Percentiles rank a stretch among this genome's conserved stretches.
These are phyloP conservation scores for Oryza glumipatula DNA, from an alignment of 176 grass and related monocot species.

Conservation along the genomic window DNA sequence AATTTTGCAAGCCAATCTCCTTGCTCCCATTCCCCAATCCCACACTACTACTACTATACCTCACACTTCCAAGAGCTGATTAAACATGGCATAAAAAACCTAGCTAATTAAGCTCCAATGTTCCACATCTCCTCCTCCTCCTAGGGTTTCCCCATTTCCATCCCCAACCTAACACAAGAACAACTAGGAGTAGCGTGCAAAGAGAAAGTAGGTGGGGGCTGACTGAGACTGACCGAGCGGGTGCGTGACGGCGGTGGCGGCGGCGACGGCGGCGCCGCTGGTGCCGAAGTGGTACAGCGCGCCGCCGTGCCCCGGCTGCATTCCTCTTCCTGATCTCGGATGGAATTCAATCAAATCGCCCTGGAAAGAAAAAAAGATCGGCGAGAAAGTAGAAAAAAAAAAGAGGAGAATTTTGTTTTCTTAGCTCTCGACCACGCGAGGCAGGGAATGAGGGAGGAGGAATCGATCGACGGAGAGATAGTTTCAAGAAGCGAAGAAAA, in stretches of 20 bases:
- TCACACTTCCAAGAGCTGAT: neutral
- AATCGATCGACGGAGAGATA: neutral
- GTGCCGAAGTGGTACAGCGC: conserved; percentile 62
- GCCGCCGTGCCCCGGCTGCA: conserved; percentile 22
- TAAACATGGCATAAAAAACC: neutral
- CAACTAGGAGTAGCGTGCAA: neutral
- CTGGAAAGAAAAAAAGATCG: neutral
- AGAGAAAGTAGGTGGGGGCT: neutral
- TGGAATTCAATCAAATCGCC: neutral
- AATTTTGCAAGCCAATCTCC: conserved; percentile 6
- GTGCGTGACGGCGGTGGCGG: conserved; percentile 78
- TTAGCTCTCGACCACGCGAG: neutral
- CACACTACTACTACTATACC: neutral
- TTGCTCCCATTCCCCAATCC: neutral
- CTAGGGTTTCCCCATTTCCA: neutral
- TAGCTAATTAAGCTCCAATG: neutral
- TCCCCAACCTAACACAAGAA: neutral
- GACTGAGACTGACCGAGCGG: conserved; percentile 71
- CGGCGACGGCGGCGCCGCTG: conserved; percentile 75
- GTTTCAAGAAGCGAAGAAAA: neutral
- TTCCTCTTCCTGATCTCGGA: neutral
- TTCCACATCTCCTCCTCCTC: neutral
- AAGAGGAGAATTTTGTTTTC: neutral
- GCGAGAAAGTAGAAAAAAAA: neutral
- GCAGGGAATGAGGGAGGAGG: neutral